Base-by-base conservation (phyloP, 192 early-diverging fungal species). In the Lobosporangium transversale region DNA sequence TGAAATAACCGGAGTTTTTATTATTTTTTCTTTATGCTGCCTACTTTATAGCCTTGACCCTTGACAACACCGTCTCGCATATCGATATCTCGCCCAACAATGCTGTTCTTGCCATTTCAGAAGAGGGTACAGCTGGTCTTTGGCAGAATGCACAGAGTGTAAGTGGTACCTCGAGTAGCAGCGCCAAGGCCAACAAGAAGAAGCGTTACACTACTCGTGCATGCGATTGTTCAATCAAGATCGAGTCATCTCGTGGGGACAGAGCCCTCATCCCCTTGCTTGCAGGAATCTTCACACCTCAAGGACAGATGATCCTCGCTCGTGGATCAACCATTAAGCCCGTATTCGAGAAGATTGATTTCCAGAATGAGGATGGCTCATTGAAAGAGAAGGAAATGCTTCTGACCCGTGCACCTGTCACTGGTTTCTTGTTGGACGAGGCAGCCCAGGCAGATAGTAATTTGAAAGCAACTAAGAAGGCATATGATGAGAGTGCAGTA, bases 281-380 rank as follows among this genome's bases (percentile, higher is more conserved):
- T n/a, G 52, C 66, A 26, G 85, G 85, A 29, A 56, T 56, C 35
- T 86, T 85, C 47, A 73, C 83, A 7, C 67, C 71, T 4, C 71
- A 81, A 27, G 65, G 66, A 11, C 70, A 68, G 27, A 66, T 88
- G 29, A 68, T 86, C 52, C 62, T 86, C 27, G 86, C 81, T 21
- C 64, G 83, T 24, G 84, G 84, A 18, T 85, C 81, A 1, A 83
- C 81, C 37, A 63, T 85, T 21, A 85, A 86, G 62, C 86, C 86
- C 0, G 63, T 73, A 4, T 85, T 88, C 40, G 86, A 88, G 59
- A 83, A 71, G 33, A 69, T 88, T 47, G 70, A 84, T 54, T 74
- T 81, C 69, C 42, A 76, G 57, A 64, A 67, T 65, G 56, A 56
- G 49, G 59, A 78, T 58, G 59, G 64, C 56, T 78, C 62, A 54